These are phyloP conservation scores for Aspergillus vadensis DNA, from an alignment of 2,329 filamentous ascomycete species.

Conservation along the genomic window DNA sequence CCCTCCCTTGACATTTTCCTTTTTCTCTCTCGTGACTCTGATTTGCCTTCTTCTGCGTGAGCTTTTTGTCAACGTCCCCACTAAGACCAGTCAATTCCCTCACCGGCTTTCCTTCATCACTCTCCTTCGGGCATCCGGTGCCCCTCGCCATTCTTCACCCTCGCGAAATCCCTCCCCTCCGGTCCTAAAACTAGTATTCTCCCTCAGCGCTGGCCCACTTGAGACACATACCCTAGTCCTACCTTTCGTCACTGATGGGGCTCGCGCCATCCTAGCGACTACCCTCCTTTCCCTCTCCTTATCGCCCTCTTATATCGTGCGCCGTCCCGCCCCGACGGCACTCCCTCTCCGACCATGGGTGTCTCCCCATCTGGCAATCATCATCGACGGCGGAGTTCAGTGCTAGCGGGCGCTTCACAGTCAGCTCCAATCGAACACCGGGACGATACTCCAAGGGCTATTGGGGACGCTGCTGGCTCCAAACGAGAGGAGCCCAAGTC, in stretches of 20 bases:
- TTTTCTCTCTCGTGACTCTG: not conserved
- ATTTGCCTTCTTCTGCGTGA: conserved; percentile 4
- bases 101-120: conserved; percentile 12
- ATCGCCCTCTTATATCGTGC: conserved; percentile 5
- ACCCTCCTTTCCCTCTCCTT: not conserved
- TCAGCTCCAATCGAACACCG: conserved; percentile 37
- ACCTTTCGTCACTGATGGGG: conserved; percentile 21
- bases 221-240: not conserved
- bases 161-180: not conserved
- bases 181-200: not conserved
- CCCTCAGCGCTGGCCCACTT: not conserved
- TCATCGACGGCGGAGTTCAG: conserved; percentile 43
- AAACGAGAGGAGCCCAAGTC: conserved; percentile 40
- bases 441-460: conserved; percentile 32
- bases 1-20: conserved; percentile 3
- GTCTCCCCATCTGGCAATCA: conserved; percentile 36
- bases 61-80: conserved; percentile 8
- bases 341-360: conserved; percentile 32
- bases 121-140: conserved; percentile 9
- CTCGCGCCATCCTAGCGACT: conserved; percentile 10
- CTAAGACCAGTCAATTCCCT: conserved; percentile 10
- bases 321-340: not conserved
- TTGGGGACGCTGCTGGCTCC: conserved; percentile 25
- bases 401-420: conserved; percentile 44
- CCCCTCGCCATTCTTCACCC: conserved; percentile 4